Base-by-base conservation (phyloP, 306 rosid genomes). In the Cercis canadensis region DNA sequence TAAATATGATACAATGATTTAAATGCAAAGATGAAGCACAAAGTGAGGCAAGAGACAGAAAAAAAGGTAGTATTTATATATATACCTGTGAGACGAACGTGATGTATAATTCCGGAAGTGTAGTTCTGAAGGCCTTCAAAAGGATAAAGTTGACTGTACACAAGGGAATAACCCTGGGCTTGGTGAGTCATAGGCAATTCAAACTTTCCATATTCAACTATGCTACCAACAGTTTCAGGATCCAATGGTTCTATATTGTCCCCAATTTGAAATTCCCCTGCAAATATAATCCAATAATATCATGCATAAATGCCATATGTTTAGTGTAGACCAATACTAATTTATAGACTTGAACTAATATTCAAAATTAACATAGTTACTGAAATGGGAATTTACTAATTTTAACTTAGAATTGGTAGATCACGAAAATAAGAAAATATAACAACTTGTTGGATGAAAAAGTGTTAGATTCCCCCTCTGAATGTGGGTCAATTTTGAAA, bases 21-120 rank as follows among this genome's bases (percentile, higher is more conserved):
- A 44, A 44, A 44, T 8, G 2, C 5, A 44, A 11, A 11, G 21
- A 16, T 49, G 54, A 49, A 49, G 21, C 8, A 49, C n/a, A 49
- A 49, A 14, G 5, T 57, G 34, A 51, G 41, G 58, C 40, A 21
- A 8, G 33, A 55, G 44, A 31, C 5, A 50, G 8, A 62, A 56
- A 31, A 29, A 51, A 18, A 69, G 52, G 43, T 37, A 2, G 43
- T 37, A 2, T 9, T 55, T 11, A 6, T 37, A 34, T 7, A 43
- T 7, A 47, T 83, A 90, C 97, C 96, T 32, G 73, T 81, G 70
- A 93, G 90, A 69, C 86, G 90, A 85, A 88, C 97, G 71, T 90
- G 98, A 79, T 93, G 98, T 64, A 90, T 90, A 24, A 93, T 93
- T 68, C 98, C 98, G 29, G 97, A 90, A 74, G 98, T 87, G 75